Base-by-base conservation (phyloP, 139 green algal species). In the Nannochloris sp. region DNA sequence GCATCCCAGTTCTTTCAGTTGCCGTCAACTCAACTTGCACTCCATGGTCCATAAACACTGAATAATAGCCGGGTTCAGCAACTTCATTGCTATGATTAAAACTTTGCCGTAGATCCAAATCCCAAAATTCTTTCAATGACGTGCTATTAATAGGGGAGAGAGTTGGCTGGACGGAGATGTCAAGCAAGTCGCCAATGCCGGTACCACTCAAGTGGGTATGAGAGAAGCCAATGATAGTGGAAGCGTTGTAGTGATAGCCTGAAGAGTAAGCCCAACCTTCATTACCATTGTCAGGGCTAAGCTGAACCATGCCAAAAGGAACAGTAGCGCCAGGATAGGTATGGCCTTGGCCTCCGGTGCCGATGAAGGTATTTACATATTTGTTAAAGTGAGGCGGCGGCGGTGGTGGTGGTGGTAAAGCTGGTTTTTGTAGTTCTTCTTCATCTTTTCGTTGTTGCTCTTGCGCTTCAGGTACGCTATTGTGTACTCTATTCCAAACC, bases 261-360 rank as follows among this genome's bases (percentile, higher is more conserved):
- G 56, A 64, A 15, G 36, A 55, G 24, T 25, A 64, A 47, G 14
- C 37, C n/a, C 19, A 64, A 32, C n/a, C 56, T 24, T 55, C 46
- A 14, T 46, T 25, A 12, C 56, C 56, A 30, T 64, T 64, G 24
- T 64, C 56, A 6, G 56, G 56, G 25, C 56, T 64, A 14, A 64
- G 0, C 32, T 64, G 56, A 30, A 64, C 56, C 56, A 64, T 64
- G 23, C 56, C 56, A 48, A 64, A 64, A 25, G 56, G 56, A 14
- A 55, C 4, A n/a, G 56, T 14, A 19, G 23, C 56, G 13, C 56
- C 56, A 48, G 56, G 56, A 30, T 38, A 64, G 7, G 56, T 64
- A 48, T 64, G 56, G 5, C 56, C 56, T 32, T 64, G 56, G 1
- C 37, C 56, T 14, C 23, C 56, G 46, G 56, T 64, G 30, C 56